These are phyloP conservation scores for Auriscalpium microsporum DNA, from an alignment of 768 basidiomycete genomes.

Conservation along the genomic window DNA sequence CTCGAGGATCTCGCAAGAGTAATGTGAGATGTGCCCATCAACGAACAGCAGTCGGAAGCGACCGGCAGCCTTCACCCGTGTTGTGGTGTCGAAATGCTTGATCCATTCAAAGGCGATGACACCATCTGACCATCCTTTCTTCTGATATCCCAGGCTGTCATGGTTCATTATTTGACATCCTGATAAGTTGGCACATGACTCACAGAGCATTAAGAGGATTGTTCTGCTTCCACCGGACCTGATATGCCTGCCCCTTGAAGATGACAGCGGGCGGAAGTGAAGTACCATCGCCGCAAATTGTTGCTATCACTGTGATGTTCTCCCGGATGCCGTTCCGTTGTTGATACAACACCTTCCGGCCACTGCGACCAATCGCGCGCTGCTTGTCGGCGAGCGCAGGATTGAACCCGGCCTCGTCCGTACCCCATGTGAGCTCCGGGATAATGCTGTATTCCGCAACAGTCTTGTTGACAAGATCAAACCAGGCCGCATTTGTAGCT, in stretches of 20 bases:
- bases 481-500: constrained; percentile 26
- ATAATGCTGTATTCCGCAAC: constrained; percentile 9
- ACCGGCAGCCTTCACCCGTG: constrained; percentile 26
- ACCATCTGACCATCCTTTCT: constrained; percentile 29
- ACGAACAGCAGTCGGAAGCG: constrained; percentile 28
- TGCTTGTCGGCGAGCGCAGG: constrained; percentile 18
- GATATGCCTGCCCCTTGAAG: constrained; percentile 30
- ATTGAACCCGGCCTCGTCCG: constrained; percentile 29
- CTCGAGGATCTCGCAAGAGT: constrained; percentile 28
- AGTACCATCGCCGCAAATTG: constrained; percentile 36
- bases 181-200: constrained; percentile 9
- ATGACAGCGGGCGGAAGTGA: constrained; percentile 29
- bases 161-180: constrained; percentile 2
- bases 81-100: constrained; percentile 33
- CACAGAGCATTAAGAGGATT: constrained; percentile 34
- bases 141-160: constrained; percentile 15
- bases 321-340: constrained; percentile 25
- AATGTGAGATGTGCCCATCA: constrained; percentile 41
- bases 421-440: constrained; percentile 24
- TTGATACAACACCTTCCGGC: constrained; percentile 22
- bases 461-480: constrained; percentile 21
- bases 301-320: constrained; percentile 33
- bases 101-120: constrained; percentile 31
- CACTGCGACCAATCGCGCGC: constrained; percentile 22
- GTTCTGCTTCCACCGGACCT: constrained; percentile 29